phyloP scores from a whole-genome alignment of 805 yeast species.

The Candida tammaniensis region DNA sequence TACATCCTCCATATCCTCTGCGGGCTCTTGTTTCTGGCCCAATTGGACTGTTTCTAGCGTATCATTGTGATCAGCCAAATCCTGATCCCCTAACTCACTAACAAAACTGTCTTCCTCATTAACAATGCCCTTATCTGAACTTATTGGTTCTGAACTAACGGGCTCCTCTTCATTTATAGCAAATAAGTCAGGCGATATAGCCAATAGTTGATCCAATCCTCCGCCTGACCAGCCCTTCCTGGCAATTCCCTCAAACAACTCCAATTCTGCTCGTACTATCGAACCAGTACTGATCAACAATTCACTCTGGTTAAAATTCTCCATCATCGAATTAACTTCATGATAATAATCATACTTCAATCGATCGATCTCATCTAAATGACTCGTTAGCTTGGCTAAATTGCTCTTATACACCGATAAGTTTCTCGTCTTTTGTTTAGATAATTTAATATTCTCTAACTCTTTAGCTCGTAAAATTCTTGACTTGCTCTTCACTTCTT shows the following conservation, averaged over 20 bases:
- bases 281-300: slow-evolving; percentile 58
- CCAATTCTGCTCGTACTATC: slow-evolving; percentile 74
- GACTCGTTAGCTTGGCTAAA: slow-evolving; percentile 63
- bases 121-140: slow-evolving; percentile 4
- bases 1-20: background rate
- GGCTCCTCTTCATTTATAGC: slow-evolving; percentile 24
- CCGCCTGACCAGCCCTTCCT: slow-evolving; percentile 86
- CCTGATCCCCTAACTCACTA: slow-evolving; percentile 3
- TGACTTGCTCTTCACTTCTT: slow-evolving; percentile 51
- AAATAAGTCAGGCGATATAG: slow-evolving; percentile 56
- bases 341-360: slow-evolving; percentile 74
- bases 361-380: slow-evolving; percentile 75
- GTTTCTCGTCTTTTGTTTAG: slow-evolving; percentile 61
- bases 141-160: slow-evolving; percentile 13
- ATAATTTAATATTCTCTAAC: slow-evolving; percentile 53
- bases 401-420: slow-evolving; percentile 66
- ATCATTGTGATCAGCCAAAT: slow-evolving; percentile 4
- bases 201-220: slow-evolving; percentile 69
- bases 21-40: background rate
- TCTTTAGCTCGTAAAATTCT: slow-evolving; percentile 57
- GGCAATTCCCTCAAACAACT: slow-evolving; percentile 76
- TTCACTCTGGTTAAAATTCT: slow-evolving; percentile 51
- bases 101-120: slow-evolving; percentile 10
- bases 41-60: slow-evolving; percentile 11
- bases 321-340: slow-evolving; percentile 58